Percentiles rank a stretch among this genome's conserved stretches.
These are phyloP conservation scores for Cyberlindnera bimundalis DNA, from an alignment of 805 yeast genomes.

Conservation along the genomic window DNA sequence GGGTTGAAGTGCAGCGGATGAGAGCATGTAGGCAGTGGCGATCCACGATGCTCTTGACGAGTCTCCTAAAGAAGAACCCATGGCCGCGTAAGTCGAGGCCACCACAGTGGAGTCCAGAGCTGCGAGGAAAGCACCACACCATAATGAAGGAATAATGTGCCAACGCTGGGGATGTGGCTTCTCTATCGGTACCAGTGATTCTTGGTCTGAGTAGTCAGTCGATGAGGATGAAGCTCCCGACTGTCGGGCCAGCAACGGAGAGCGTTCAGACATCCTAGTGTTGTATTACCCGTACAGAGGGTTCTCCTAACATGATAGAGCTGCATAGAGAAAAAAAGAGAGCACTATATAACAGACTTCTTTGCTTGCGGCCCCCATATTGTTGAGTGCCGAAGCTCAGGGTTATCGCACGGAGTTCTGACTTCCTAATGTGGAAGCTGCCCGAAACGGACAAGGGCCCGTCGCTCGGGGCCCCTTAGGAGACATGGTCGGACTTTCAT, in stretches of 20 bases:
- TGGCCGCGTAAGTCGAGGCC: slow-evolving; percentile 45
- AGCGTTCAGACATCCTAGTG: slow-evolving; percentile 1
- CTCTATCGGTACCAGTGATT: background rate
- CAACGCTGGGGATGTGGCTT: slow-evolving; percentile 8
- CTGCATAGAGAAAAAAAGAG: no score
- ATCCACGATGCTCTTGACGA: slow-evolving; percentile 39
- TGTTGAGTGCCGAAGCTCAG: no score
- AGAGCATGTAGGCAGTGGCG: slow-evolving; percentile 39
- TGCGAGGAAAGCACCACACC: slow-evolving; percentile 40
- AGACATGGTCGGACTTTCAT: no score
- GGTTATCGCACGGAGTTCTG: no score
- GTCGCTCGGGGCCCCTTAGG: no score
- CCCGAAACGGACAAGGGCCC: background rate
- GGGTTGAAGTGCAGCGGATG: slow-evolving; percentile 41
- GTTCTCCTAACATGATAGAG: no score
- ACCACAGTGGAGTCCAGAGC: slow-evolving; percentile 49
- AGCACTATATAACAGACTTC: no score
- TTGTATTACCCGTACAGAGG: no score
- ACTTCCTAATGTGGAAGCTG: slow-evolving; percentile 4
- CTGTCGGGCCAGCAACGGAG: slow-evolving; percentile 2
- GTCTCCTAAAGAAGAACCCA: slow-evolving; percentile 40
- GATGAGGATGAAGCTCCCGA: background rate
- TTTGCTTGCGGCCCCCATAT: no score
- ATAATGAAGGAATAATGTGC: slow-evolving; percentile 33
- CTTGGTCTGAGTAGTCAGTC: background rate